Evolutionary conservation across 2,329 filamentous ascomycete genomes (phyloP), one percentile per base, ranked within the genome.

Genomic region (Talaromyces sp.): DNA sequence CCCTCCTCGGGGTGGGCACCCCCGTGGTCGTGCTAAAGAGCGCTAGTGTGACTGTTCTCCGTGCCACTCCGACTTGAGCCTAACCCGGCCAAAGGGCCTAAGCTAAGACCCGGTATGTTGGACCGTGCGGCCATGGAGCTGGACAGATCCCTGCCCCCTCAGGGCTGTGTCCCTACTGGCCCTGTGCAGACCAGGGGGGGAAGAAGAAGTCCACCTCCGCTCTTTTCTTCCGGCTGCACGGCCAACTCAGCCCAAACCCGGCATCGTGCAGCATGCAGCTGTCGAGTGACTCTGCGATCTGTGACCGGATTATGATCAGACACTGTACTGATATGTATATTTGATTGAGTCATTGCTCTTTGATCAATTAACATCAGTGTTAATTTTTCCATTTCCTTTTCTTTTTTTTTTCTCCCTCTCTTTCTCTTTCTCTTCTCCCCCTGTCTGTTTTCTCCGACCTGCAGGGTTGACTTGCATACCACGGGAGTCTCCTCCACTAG

Each of bases 1-100:
- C 40, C 36, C 50, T 56, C 36, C 50, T 56, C 49, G 51, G 57
- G 55, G 58, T 55, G 52, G 60, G 30, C 40, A 37, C 44, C 61
- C 61, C 61, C 61, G 61, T 63, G 61, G 58, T 56, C 47, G 51
- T 50, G 47, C 54, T 54, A 57, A 60, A 52, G 51, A 54, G 45
- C 55, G 47, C 54, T 63, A 63, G 61, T 63, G 57, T 46, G 55
- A 57, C 59, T 62, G 55, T 57, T 59, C 57, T 61, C 59, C 58
- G 57, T 62, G 61, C 58, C 52, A 57, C 54, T 61, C 58, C 58
- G 58, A 59, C 49, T 49, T 60, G 57, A 60, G 58, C 58, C 58
- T 60, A 56, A 51, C 40, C 51, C 59, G 52, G 52, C 37, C 51
- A 54, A n/a, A 55, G 49, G 58, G 48, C 56, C 50, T 49, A 57